Evolutionary conservation across 805 yeast genomes (phyloP), one percentile per base, ranked within the genome.

Genomic region (Starmerella etchellsii): DNA sequence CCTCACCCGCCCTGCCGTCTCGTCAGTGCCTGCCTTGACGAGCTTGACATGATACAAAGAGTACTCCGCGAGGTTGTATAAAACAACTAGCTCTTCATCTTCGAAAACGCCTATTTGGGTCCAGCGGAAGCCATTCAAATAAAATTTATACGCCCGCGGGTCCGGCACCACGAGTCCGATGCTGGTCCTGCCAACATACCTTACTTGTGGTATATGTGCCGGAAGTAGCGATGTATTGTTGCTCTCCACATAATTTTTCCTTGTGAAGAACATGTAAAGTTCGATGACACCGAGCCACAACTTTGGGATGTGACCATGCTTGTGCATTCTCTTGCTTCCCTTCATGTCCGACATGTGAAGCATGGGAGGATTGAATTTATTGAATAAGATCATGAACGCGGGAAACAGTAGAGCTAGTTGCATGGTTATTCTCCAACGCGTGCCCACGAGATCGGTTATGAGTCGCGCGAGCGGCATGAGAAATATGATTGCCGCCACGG

Each of bases 71-170:
- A 45, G 44, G 1, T 43, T 42, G 30, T 29, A 45, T 14, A 45
- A 15, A 20, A 41, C 34, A 5, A 31, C 40, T 24, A 41, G 31
- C 13, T 22, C 34, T 23, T 24, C 13, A 19, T 39, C 38, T 29
- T 38, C 46, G 29, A 20, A 29, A 5, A 33, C 23, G 28, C 29
- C 28, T 2, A 42, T 35, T 31, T 42, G 49, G 13, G 44, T 39
- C 49, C 49, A 45, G 11, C n/a, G 31, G 3, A 42, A 23, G 16
- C 35, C 42, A 32, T 37, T 36, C 7, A 45, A 25, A 15, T 21
- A 19, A 18, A 42, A 33, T 11, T 31, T 34, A 23, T 14, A 21
- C 23, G 8, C 1, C 20, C 37, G 20, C 10, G 45, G 39, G 16
- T 31, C 26, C 2, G 42, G 29, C 3, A 45, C 21, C 4, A 25